phyloP scores from a whole-genome alignment of 208 protist species.

The Trichomonas tenax region DNA sequence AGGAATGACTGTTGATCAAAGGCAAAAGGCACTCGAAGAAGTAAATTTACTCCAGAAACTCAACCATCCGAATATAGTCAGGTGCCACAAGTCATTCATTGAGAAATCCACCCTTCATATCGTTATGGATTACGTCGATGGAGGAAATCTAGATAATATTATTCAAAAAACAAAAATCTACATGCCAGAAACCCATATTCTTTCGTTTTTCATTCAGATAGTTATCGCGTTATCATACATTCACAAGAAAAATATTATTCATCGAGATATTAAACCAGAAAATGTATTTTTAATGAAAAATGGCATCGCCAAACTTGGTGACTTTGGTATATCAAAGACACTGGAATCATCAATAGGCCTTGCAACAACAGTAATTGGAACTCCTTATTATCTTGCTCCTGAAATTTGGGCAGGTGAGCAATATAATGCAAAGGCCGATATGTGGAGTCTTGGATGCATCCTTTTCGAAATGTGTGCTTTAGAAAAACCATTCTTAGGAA shows the following conservation, averaged over 20 bases:
- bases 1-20: not conserved
- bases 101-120: conserved; percentile 17
- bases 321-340: conserved; percentile 44
- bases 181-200: not conserved
- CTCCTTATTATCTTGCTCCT: conserved; percentile 47
- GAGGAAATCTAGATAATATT: conserved; percentile 15
- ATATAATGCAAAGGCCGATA: conserved; percentile 42
- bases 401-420: conserved; percentile 23
- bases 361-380: conserved; percentile 39
- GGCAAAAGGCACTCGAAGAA: not conserved
- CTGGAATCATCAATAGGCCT: conserved; percentile 16
- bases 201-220: not conserved
- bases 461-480: conserved; percentile 43
- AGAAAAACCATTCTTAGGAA: conserved; percentile 34
- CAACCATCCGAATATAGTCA: not conserved
- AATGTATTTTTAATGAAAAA: conserved; percentile 41
- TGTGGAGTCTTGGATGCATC: conserved; percentile 50
- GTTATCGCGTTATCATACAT: not conserved
- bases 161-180: not conserved
- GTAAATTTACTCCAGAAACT: not conserved
- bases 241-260: not conserved
- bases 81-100: not conserved
- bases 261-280: conserved; percentile 37
- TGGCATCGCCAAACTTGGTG: conserved; percentile 41
- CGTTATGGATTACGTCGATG: conserved; percentile 30